These are phyloP conservation scores for Kalaharituber pfeilii DNA, from an alignment of 2,329 filamentous ascomycete species.

Conservation along the genomic window DNA sequence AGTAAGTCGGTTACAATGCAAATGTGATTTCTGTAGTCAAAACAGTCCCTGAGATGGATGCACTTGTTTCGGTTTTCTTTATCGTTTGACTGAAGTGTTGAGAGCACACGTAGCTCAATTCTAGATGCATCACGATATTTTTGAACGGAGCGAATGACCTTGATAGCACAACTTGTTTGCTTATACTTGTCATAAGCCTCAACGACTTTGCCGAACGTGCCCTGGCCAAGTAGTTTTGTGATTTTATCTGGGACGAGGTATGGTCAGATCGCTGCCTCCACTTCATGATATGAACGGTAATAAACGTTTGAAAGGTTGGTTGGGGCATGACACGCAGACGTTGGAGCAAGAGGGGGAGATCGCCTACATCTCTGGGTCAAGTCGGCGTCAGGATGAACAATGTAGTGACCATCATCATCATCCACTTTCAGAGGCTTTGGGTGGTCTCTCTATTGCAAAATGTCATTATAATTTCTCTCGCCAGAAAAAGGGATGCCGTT, in stretches of 20 bases:
- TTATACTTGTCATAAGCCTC: conserved; percentile 68
- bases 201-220: conserved; percentile 96
- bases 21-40: conserved; percentile 93
- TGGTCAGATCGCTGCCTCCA: conserved; percentile 21
- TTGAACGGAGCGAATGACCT: conserved; percentile 94
- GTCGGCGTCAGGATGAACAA: conserved; percentile 71
- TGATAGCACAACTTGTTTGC: conserved; percentile 74
- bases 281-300: conserved; percentile 3
- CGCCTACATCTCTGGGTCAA: conserved; percentile 77
- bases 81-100: conserved; percentile 83
- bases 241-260: conserved; percentile 51
- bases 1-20: conserved; percentile 64
- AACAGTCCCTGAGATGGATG: conserved; percentile 90
- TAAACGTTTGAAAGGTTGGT: background rate
- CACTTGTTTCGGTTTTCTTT: conserved; percentile 83
- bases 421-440: conserved; percentile 47
- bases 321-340: background rate
- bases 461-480: conserved; percentile 3
- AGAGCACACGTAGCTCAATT: conserved; percentile 83
- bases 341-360: background rate
- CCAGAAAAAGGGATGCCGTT: background rate
- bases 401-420: conserved; percentile 93
- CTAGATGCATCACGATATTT: conserved; percentile 94
- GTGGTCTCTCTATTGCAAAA: conserved; percentile 1
- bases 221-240: conserved; percentile 75